Conservation (phyloP, 1,284 basidiomycete species). For the Cutaneotrichosporon spelunceum region DNA sequence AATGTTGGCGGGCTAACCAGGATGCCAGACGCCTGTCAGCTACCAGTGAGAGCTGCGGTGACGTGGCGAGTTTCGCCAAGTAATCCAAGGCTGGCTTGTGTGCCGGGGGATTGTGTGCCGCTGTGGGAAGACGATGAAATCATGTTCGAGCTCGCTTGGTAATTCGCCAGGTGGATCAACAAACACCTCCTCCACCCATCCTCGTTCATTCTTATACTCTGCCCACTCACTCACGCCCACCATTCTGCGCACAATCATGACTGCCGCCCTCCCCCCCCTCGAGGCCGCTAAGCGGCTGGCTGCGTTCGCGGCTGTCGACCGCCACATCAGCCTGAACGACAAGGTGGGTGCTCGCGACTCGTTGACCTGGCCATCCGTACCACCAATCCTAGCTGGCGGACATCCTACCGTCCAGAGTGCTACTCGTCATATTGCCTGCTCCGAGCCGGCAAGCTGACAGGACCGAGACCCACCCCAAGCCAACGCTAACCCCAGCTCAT, state of each 20-base stretch:
- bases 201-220: not conserved
- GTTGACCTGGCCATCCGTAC: not conserved
- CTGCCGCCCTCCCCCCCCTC: constrained; percentile 44
- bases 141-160: not conserved
- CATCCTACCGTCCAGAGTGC: too few relatives aligned
- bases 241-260: constrained; percentile 18
- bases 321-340: constrained; percentile 77
- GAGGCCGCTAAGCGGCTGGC: constrained; percentile 85
- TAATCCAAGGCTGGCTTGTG: too few relatives aligned
- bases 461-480: not conserved
- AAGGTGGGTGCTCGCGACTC: constrained; percentile 64
- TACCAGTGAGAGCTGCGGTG: too few relatives aligned
- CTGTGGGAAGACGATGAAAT: not conserved
- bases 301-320: constrained; percentile 91
- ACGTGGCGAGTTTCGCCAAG: too few relatives aligned
- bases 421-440: too few relatives aligned
- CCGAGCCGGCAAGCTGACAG: too few relatives aligned
- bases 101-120: too few relatives aligned
- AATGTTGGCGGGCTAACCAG: too few relatives aligned
- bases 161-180: not conserved
- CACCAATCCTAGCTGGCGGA: too few relatives aligned
- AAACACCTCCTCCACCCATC: not conserved
- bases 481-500: constrained; percentile 61
- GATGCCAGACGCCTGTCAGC: too few relatives aligned
- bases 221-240: not conserved